Evolutionary conservation across 1,284 basidiomycete species (phyloP), one percentile per base, ranked within the genome.

Genomic region (Microstroma glucosiphilum): DNA sequence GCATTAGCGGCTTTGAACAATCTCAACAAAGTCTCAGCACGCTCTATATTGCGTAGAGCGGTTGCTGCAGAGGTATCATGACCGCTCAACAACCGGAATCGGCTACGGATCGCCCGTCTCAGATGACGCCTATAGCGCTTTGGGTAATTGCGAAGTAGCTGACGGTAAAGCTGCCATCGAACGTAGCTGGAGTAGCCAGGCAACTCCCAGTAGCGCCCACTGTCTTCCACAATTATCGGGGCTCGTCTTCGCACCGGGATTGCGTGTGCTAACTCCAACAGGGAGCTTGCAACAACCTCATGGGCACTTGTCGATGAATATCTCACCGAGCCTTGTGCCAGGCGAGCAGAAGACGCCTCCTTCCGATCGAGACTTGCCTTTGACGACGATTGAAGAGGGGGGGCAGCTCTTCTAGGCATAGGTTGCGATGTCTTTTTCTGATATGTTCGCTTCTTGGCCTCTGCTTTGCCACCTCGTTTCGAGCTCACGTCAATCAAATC

Each of bases 81-180:
- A 6, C 43, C 21, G 6, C 12, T 17, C 43, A 48, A 12, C 12
- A 3, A 4, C 43, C 43, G 4, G 43, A 48, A 48, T 17, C 43
- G 43, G 15, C 21, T 48, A 17, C 21, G 43, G 12, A 48, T 48
- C 6, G 15, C 15, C 21, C 43, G 43, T 21, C 43, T 48, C 43
- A 48, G 21, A 21, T 17, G 43, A 12, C 21, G 21, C 6, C 3
- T 12, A 21, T 21, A 17, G 43, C 13, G 6, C 12, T 6, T 23
- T 1, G 68, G 68, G 42, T 62, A 64, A 3, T 55, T 58, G n/a
- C 60, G 65, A 26, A 75, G 55, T 1, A 76, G 64, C 11, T 65
- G 62, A n/a, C 66, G 63, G 57, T 70, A 76, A 25, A 73, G 58
- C n/a, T 54, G 48, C 65, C 64, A 67, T 6, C 71, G 62, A 13